These are phyloP conservation scores for Protea cynaroides DNA, from an alignment of 164 flowering plant genomes.

Conservation along the genomic window DNA sequence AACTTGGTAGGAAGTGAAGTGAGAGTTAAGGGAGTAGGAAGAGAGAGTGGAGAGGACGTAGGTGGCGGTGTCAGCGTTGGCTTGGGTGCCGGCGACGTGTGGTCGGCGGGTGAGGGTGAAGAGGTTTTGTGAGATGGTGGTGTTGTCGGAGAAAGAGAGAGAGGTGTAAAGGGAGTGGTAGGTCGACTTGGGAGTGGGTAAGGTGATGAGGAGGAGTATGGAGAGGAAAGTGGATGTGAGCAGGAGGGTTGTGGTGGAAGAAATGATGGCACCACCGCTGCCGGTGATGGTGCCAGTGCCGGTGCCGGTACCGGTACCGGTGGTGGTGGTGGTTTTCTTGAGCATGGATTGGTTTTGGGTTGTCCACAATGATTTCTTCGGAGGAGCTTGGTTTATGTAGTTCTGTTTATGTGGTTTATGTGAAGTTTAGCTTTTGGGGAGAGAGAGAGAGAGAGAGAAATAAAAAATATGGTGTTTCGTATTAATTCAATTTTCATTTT, in stretches of 20 bases:
- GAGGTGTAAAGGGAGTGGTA: constrained; percentile 42
- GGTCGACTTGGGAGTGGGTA: constrained; percentile 25
- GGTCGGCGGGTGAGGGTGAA: constrained; percentile 54
- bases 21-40: constrained; percentile 33
- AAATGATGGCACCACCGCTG: too few species aligned
- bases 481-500: too few species aligned
- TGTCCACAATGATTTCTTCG: background rate
- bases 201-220: constrained; percentile 16
- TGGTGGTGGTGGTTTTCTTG: constrained; percentile 10
- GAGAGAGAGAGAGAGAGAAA: too few species aligned
- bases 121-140: constrained; percentile 51
- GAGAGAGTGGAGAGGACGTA: constrained; percentile 48
- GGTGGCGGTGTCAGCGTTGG: constrained; percentile 57
- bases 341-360: constrained; percentile 11
- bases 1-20: constrained; percentile 39
- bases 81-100: constrained; percentile 56
- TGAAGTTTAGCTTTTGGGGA: too few species aligned
- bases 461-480: too few species aligned
- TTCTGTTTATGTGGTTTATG: background rate
- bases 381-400: background rate
- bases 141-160: constrained; percentile 33
- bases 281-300: too few species aligned
- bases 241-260: background rate
- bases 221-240: constrained; percentile 22
- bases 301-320: too few species aligned